Evolutionary conservation across 2,329 filamentous ascomycete genomes (phyloP), one percentile per base, ranked within the genome.

Genomic region (Penicillium sp.): DNA sequence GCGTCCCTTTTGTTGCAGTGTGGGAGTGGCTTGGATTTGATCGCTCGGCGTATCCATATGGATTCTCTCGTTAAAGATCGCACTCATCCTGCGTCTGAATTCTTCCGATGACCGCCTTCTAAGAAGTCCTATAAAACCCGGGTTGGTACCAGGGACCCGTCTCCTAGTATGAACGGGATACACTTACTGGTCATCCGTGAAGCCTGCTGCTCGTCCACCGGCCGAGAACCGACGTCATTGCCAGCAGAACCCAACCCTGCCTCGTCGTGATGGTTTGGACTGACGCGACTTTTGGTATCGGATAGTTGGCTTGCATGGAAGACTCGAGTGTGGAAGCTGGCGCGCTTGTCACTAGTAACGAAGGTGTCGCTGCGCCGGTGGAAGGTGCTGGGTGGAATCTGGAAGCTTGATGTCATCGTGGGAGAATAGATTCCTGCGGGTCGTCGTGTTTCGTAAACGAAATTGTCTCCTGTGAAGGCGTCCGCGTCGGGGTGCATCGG

Each of bases 51-150:
- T 10, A 4, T 47, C 62, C 44, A 54, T 55, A 24, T 60, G 60
- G 20, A 67, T 55, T 41, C 56, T 66, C 13, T 70, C 67, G 44
- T 69, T 68, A 45, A 70, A 67, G 3, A 70, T 60, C 44, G 58
- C 59, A 56, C 67, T 70, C 48, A 69, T 63, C 33, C 53, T 62
- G 42, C 66, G 65, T 53, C 66, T 63, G 30, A 69, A 67, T 38
- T 67, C 64, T 45, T 69, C 67, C 0, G 67, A 69, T 14, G 67
- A 69, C 36, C 60, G 64, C 33, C 56, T 54, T 33, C 63, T 63
- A 48, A 55, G 56, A 28, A 53, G 46, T 27, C 55, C 64, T 66
- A 44, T 20, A 6, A 18, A 35, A 27, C 3, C 4, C 5, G 18
- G 9, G 16, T 56, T 44, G 44, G 41, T 30, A 30, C 42, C 6